Percentiles rank a stretch among this genome's conserved stretches.
Evolutionary conservation across 345 rosid genomes (phyloP).

Genomic region (Melaleuca quinquenervia): DNA sequence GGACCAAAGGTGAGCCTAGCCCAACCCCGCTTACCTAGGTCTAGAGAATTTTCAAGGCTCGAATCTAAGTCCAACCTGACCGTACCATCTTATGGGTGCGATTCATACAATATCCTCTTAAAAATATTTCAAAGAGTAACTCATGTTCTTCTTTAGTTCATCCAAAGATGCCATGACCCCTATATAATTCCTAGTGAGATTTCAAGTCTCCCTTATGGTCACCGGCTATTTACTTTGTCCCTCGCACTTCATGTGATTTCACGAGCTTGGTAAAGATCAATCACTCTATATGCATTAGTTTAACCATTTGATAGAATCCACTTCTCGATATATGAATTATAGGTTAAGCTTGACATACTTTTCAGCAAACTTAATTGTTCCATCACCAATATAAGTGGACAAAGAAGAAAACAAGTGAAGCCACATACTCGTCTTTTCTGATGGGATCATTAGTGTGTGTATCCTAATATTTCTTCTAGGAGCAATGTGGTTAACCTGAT

Average conservation of each 20-base stretch:
- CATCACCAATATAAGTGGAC: background rate
- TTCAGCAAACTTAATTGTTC: background rate
- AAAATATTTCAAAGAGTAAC: background rate
- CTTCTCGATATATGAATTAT: background rate
- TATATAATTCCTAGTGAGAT: background rate
- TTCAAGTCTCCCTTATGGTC: background rate
- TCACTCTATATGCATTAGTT: background rate
- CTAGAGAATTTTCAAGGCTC: too few relatives aligned
- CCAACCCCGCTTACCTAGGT: too few relatives aligned
- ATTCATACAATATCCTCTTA: background rate
- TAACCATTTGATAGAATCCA: background rate
- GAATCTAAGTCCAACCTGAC: too few relatives aligned
- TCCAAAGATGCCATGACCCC: background rate
- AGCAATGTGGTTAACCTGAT: background rate
- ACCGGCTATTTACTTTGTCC: background rate
- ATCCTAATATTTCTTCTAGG: background rate
- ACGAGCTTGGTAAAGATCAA: background rate
- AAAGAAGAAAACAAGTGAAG: too few relatives aligned
- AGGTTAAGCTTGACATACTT: background rate
- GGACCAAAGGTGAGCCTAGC: too few relatives aligned
- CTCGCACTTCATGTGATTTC: background rate
- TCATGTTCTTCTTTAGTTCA: background rate
- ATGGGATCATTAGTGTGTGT: background rate
- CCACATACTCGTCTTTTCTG: background rate
- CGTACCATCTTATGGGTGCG: background rate